Percentiles rank a stretch among this genome's conserved stretches.
Evolutionary conservation across 2,329 filamentous ascomycete genomes (phyloP).

Genomic region (Clarireedia sp.): DNA sequence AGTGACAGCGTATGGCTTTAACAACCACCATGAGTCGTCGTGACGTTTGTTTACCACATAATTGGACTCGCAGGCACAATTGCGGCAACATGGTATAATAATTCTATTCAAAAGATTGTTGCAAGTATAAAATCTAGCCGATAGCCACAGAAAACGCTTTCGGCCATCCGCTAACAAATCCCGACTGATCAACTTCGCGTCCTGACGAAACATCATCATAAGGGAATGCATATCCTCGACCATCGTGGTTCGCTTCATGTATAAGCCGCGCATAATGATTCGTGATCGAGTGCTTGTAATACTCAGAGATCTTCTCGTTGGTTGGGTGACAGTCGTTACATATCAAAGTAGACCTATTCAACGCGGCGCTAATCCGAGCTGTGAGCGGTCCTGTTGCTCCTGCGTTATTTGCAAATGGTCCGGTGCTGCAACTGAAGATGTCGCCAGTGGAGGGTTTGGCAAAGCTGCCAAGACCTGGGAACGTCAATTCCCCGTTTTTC

Average conservation of each 20-base stretch:
- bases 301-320: constrained; percentile 39
- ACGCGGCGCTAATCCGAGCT: constrained; percentile 20
- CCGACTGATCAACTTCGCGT: constrained; percentile 51
- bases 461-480: constrained; percentile 43
- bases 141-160: constrained; percentile 5
- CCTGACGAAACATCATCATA: constrained; percentile 60
- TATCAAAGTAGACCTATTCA: constrained; percentile 24
- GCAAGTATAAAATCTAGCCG: not conserved
- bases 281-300: constrained; percentile 47
- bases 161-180: constrained; percentile 32
- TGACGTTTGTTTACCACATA: not conserved
- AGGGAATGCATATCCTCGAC: constrained; percentile 56
- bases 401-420: constrained; percentile 43
- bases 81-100: no score
- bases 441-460: constrained; percentile 49
- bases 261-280: constrained; percentile 59
- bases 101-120: not conserved
- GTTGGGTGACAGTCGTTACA: constrained; percentile 40
- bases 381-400: constrained; percentile 16
- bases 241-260: constrained; percentile 51
- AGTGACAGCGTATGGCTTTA: no score
- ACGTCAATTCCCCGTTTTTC: constrained; percentile 24
- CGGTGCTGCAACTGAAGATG: constrained; percentile 59
- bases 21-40: not conserved
- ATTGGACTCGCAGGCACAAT: not conserved